phyloP scores from a whole-genome alignment of 352 stramenopile species.

The Pythium plurisporium region DNA sequence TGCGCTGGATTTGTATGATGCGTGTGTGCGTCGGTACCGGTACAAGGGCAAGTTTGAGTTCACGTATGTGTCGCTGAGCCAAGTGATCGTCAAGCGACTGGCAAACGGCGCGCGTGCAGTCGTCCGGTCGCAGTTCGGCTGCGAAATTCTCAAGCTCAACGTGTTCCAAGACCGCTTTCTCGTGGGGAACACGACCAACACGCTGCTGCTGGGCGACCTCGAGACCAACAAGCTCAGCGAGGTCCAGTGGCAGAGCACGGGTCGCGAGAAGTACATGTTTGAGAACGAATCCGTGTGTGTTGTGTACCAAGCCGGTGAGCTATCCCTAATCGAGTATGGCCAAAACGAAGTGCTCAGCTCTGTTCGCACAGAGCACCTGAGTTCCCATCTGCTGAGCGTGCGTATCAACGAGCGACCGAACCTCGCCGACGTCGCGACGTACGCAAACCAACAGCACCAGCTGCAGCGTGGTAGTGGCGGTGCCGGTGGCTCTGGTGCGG shows the following conservation, averaged over 20 bases:
- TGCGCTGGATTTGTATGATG: conserved; percentile 90
- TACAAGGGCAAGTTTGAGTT: conserved; percentile 96
- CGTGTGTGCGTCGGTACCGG: conserved; percentile 85
- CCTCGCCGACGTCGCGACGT: conserved; percentile 24
- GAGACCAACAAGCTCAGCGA: conserved; percentile 91
- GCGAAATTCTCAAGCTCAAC: conserved; percentile 93
- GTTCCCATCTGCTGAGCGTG: conserved; percentile 89
- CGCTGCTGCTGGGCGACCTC: conserved; percentile 89
- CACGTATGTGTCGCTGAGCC: conserved; percentile 91
- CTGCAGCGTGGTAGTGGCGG: neutral
- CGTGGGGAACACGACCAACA: conserved; percentile 90
- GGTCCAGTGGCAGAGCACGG: conserved; percentile 87
- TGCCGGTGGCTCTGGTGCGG: neutral
- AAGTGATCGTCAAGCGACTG: conserved; percentile 93
- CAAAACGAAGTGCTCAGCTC: conserved; percentile 90
- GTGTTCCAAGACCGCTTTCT: conserved; percentile 93
- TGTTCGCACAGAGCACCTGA: conserved; percentile 90
- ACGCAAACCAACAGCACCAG: conserved; percentile 22
- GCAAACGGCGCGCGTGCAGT: conserved; percentile 82
- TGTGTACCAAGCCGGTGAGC: conserved; percentile 89
- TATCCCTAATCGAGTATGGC: conserved; percentile 93
- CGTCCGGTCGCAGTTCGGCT: conserved; percentile 86
- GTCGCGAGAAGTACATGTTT: conserved; percentile 93
- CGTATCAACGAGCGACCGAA: conserved; percentile 89
- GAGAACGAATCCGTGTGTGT: conserved; percentile 91